Evolutionary conservation across 1,284 basidiomycete species (phyloP), one percentile per base, ranked within the genome.

Genomic region (Trichosporon ovoides): DNA sequence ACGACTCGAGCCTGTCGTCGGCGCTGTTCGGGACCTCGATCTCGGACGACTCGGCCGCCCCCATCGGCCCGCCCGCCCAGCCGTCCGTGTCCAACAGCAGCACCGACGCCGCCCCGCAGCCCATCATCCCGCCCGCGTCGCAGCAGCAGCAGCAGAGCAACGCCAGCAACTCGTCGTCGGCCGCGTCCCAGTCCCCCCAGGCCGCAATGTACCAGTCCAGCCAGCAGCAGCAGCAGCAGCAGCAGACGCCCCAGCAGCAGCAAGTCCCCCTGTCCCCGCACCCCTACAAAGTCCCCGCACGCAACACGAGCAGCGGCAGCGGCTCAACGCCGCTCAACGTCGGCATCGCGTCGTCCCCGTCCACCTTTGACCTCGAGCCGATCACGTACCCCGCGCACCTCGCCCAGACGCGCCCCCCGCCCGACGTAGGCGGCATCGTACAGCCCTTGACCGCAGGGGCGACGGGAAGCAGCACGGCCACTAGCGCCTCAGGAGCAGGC

Each of bases 351-450:
- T 53, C 56, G 20, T 49, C 58, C 33, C 46, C 58, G n/a, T 55
- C 54, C 36, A 36, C 33, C 24, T 58, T 58, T 22, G 62, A 67
- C 52, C 60, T 69, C 18, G 68, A 69, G 38, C 65, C 67, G 2
- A 66, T 68, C 46, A 66, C 63, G 1, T 69, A 70, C 49, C 67
- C 67, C 12, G 53, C 64, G 1, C 66, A 66, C 56, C 57, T 70
- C n/a, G 68, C 66, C 14, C 68, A 66, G 50, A 65, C 58, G 28
- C 55, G 40, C 46, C 52, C 64, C 4, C 66, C 68, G 20, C 52
- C 22, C 28, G 38, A 52, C 37, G 38, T 46, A 9, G 61, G 40
- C 16, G 40, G 40, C 19, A 46, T 24, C 22, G 40, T 46, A 20
- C 40, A 46, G 40, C 40, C 40, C 7, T 46, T 46, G 40, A 46